These are phyloP conservation scores for Homolaphlyctis polyrhiza DNA, from an alignment of 371 early-diverging fungal species.

Conservation along the genomic window DNA sequence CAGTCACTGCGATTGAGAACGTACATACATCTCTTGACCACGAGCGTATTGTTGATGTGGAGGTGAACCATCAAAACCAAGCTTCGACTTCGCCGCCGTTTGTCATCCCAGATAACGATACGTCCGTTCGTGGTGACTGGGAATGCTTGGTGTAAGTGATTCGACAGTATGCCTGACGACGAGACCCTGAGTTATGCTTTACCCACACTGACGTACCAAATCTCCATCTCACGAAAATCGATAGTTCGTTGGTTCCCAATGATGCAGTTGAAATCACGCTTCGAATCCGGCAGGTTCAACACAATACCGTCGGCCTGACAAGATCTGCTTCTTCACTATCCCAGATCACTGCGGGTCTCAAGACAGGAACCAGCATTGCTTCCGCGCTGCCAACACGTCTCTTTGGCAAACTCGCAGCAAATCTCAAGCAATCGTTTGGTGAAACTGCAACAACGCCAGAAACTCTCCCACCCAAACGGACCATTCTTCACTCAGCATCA, in stretches of 20 bases:
- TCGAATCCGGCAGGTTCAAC: neutral
- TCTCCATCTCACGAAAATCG: too few species aligned
- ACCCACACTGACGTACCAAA: too few species aligned
- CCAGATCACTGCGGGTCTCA: neutral
- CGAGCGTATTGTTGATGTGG: slow-evolving; percentile 6
- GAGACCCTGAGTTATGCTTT: too few species aligned
- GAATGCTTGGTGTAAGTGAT: neutral
- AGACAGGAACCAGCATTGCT: too few species aligned
- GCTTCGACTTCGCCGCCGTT: neutral
- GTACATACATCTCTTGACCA: neutral
- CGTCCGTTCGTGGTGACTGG: neutral
- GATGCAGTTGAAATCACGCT: neutral
- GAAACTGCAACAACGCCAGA: too few species aligned
- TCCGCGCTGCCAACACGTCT: neutral
- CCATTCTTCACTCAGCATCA: too few species aligned
- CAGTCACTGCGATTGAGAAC: neutral
- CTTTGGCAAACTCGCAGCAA: neutral
- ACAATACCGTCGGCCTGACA: too few species aligned
- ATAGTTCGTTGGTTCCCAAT: too few species aligned
- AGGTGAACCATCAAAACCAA: neutral
- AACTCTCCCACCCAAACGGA: too few species aligned
- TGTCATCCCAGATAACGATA: neutral
- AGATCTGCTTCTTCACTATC: too few species aligned
- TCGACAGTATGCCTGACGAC: too few species aligned
- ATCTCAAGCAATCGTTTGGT: too few species aligned